Evolutionary conservation across 164 flowering plant genomes (phyloP).

Genomic region (Amborella trichopoda): DNA sequence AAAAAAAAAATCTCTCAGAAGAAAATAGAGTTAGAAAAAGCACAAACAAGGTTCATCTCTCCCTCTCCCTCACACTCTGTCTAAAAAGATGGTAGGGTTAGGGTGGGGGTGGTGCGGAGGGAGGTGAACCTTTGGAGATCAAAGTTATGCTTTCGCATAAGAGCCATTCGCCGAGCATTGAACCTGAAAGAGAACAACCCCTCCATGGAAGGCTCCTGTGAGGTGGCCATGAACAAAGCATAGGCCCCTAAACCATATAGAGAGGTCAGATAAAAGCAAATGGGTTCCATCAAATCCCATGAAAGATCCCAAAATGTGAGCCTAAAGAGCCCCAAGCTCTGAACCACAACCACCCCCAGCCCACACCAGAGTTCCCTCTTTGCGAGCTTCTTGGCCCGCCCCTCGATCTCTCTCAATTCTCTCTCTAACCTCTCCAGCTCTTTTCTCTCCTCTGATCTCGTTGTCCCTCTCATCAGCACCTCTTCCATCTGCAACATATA

Average conservation of each 20-base stretch:
- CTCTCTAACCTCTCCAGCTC: slow-evolving; percentile 28
- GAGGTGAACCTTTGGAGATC: slow-evolving; percentile 20
- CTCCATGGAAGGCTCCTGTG: slow-evolving; percentile 41
- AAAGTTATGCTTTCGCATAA: slow-evolving; percentile 24
- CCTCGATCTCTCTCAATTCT: slow-evolving; percentile 26
- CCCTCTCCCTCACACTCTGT: too few species aligned
- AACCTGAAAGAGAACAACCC: slow-evolving; percentile 31
- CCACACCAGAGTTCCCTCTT: slow-evolving; percentile 31
- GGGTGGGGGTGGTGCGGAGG: not conserved
- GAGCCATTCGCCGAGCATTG: slow-evolving; percentile 20
- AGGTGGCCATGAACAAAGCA: slow-evolving; percentile 39
- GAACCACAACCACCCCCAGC: slow-evolving; percentile 27
- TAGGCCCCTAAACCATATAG: slow-evolving; percentile 30
- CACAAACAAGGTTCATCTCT: too few species aligned
- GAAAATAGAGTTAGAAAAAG: too few species aligned
- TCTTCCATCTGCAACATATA: slow-evolving; percentile 50
- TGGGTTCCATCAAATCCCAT: slow-evolving; percentile 63
- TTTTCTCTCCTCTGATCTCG: slow-evolving; percentile 14
- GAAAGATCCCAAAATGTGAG: slow-evolving; percentile 52
- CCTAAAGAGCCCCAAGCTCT: slow-evolving; percentile 41
- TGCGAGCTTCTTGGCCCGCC: slow-evolving; percentile 20
- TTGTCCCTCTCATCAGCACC: slow-evolving; percentile 10
- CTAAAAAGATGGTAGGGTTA: slow-evolving; percentile 1
- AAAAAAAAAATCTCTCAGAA: too few species aligned
- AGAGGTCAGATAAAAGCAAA: slow-evolving; percentile 41